Evolutionary conservation across 768 basidiomycete genomes (phyloP), one percentile per base, ranked within the genome.

Genomic region (Phylloporus rhodoxanthus): DNA sequence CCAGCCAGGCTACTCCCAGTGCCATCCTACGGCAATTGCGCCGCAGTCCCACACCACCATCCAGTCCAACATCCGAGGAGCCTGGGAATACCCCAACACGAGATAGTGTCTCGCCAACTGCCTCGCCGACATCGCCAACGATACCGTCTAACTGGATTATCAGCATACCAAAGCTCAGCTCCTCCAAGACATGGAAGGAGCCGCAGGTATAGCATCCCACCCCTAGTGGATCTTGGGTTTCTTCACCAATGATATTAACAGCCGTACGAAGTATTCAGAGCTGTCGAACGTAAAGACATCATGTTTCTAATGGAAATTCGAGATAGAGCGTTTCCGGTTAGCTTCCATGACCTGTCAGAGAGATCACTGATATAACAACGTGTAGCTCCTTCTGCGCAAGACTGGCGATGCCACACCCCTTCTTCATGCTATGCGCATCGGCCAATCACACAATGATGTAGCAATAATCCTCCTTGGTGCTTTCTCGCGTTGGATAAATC

Each of bases 401-500:
- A 83, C 83, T 32, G 91, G 90, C 2, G 85, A 87, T 34, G 82
- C 84, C 20, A 92, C 92, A 1, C 93, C 94, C 7, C 79, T 98
- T 13, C 78, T 96, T 7, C 91, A 97, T 62, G 91, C 92, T 1
- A 91, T 95, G 77, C 76, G 86, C 20, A 84, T 88, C 25, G 86
- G 87, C 23, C 69, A 75, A 53, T 78, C 80, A 33, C 84, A 91
- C 57, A 74, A 79, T 51, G 92, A 96, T 45, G 80, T 97, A 8
- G 87, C 91, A 4, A 89, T 98, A 52, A 60, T 95, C 5, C 74
- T 98, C 2, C 66, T 96, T 13, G 94, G 94, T 11, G 91, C 94
- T 11, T 83, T 96, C 62, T 93, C 91, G 11, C 81, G 93, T 19
- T 95, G 84, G 73, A 81, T 98, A 47, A 98, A 98, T 64, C 76